These are phyloP conservation scores for Calonectria pauciramosa DNA, from an alignment of 2,329 filamentous ascomycete species.

Conservation along the genomic window DNA sequence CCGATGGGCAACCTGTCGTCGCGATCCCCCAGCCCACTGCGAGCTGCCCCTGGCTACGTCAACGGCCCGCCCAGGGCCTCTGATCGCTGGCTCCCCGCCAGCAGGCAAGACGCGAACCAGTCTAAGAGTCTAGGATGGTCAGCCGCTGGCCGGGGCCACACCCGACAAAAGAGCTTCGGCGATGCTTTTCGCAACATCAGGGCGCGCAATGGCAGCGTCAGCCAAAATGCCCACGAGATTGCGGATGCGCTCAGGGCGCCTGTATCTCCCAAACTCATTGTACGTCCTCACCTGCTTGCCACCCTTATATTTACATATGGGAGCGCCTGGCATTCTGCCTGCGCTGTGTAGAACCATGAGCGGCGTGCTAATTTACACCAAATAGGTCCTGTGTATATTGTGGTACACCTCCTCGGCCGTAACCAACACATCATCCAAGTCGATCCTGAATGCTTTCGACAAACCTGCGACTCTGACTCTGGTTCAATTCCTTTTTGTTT, in stretches of 20 bases:
- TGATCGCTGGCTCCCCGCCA: constrained; percentile 46
- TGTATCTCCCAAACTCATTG: constrained; percentile 88
- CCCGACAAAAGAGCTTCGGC: constrained; percentile 86
- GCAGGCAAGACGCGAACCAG: constrained; percentile 42
- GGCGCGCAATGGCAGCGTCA: constrained; percentile 85
- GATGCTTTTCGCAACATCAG: constrained; percentile 90
- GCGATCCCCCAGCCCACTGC: constrained; percentile 46
- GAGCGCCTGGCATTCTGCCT: not conserved
- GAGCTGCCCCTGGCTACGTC: constrained; percentile 43
- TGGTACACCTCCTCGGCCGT: constrained; percentile 98
- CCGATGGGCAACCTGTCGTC: constrained; percentile 45
- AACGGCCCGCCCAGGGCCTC: constrained; percentile 47
- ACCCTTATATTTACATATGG: not conserved
- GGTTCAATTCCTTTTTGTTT: constrained; percentile 94
- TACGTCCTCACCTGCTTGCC: constrained; percentile 58
- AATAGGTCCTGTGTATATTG: constrained; percentile 83
- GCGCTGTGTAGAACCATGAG: constrained; percentile 26
- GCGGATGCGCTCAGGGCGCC: constrained; percentile 92
- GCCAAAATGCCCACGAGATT: constrained; percentile 93
- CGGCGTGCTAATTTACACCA: constrained; percentile 47
- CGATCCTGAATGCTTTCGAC: constrained; percentile 91
- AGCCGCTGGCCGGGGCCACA: constrained; percentile 65
- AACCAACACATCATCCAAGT: constrained; percentile 98
- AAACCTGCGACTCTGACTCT: constrained; percentile 93
- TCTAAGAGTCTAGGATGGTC: constrained; percentile 41